phyloP scores from a whole-genome alignment of 179 eudicot genomes.

The Sideroxylon spinosum region DNA sequence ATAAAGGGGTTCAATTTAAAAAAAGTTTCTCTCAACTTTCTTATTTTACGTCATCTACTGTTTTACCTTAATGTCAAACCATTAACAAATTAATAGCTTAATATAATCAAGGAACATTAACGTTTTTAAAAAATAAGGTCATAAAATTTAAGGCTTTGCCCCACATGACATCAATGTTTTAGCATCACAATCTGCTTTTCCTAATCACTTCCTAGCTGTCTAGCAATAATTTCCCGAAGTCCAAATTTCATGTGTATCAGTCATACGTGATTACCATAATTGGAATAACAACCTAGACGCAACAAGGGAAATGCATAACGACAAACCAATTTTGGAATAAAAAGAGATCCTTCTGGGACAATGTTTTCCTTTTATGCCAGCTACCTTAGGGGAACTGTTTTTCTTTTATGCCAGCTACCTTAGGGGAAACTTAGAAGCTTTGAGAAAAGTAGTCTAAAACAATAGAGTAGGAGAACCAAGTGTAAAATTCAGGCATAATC shows the following conservation, averaged over 20 bases:
- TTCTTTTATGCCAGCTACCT: too few relatives aligned
- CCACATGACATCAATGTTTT: neutral
- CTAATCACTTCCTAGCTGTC: neutral
- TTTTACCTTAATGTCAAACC: neutral
- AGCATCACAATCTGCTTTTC: constrained; percentile 1
- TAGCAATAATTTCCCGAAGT: neutral
- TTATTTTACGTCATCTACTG: neutral
- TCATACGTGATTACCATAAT: neutral
- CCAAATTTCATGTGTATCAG: neutral
- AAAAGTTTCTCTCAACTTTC: neutral
- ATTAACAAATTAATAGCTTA: neutral
- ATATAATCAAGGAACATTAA: neutral
- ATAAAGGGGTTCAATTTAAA: neutral
- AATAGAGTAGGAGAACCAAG: neutral
- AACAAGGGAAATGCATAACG: neutral
- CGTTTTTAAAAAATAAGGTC: neutral
- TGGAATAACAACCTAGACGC: neutral
- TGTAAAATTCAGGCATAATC: neutral
- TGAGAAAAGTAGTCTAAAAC: neutral
- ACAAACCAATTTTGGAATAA: neutral
- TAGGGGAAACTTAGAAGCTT: neutral
- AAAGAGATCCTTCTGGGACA: neutral
- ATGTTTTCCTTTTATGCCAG: too few relatives aligned
- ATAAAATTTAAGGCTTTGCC: neutral
- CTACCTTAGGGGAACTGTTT: neutral